These are phyloP conservation scores for Eragrostis curvula DNA, from an alignment of 176 grass and related monocot species.

Conservation along the genomic window DNA sequence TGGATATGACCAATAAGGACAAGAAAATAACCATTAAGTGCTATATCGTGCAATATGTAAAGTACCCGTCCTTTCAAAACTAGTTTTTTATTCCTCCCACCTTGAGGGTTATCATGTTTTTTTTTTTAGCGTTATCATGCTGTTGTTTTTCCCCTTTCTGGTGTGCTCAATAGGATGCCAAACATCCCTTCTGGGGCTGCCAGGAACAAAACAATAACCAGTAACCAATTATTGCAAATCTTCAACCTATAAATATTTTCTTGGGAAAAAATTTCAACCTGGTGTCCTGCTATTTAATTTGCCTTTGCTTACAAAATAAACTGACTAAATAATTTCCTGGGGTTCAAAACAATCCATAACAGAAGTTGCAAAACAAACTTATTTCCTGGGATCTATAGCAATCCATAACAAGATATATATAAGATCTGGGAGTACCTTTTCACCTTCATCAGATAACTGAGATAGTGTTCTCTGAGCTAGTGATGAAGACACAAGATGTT, in stretches of 20 bases:
- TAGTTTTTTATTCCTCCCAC: conserved; percentile 6
- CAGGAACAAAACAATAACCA: conserved; percentile 10
- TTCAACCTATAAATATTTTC: conserved; percentile 11
- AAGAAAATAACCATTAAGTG: conserved; percentile 14
- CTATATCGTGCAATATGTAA: conserved; percentile 16
- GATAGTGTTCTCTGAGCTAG: conserved; percentile 33
- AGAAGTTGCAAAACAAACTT: conserved; percentile 19
- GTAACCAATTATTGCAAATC: not conserved
- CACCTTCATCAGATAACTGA: conserved; percentile 44
- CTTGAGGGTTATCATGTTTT: not conserved
- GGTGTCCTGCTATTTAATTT: not conserved
- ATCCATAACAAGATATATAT: conserved; percentile 34
- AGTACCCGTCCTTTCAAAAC: conserved; percentile 15
- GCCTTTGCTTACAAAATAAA: conserved; percentile 34
- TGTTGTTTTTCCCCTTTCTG: not conserved
- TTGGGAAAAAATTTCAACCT: not conserved
- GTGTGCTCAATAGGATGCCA: not conserved
- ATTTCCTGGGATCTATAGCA: conserved; percentile 11
- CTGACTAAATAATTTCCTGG: not conserved
- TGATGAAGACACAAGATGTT: conserved; percentile 32
- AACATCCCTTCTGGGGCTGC: conserved; percentile 7
- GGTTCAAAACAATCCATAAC: conserved; percentile 35
- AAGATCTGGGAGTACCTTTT: conserved; percentile 53
- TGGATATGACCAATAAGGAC: not conserved
- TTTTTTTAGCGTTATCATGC: not conserved